phyloP scores from a whole-genome alignment of 139 green algal species.

The Pleodorina starrii region DNA sequence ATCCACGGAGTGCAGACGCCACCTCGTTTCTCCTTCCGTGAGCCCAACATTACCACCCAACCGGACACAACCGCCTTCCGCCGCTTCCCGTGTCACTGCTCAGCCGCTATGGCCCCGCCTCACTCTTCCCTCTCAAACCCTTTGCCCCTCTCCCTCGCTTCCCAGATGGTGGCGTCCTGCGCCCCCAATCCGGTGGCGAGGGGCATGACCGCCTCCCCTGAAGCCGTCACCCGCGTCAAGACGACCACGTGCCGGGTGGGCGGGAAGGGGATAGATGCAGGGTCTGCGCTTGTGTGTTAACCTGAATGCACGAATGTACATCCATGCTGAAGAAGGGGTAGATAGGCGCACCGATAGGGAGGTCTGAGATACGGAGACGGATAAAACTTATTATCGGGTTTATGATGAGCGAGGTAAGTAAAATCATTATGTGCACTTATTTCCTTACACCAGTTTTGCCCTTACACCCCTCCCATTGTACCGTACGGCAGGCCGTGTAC shows the following conservation, averaged over 20 bases:
- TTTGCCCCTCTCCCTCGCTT: not conserved
- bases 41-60: not conserved
- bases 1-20: no score
- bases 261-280: no score
- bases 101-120: not conserved
- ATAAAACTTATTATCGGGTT: not conserved
- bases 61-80: not conserved
- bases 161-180: constrained; percentile 31
- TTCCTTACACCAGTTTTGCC: not conserved
- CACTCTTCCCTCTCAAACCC: not conserved
- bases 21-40: no score
- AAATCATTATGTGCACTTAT: not conserved
- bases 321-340: no score
- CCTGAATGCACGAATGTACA: not conserved
- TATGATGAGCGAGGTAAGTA: not conserved
- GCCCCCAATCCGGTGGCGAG: constrained; percentile 20
- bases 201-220: constrained; percentile 19
- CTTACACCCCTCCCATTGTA: not conserved
- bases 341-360: no score
- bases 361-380: not conserved
- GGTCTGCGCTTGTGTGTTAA: not conserved
- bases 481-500: constrained; percentile 1
- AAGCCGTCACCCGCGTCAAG: not conserved
- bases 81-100: not conserved
- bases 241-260: constrained; percentile 1